phyloP scores from a whole-genome alignment of 2,329 filamentous ascomycete species.

The Dothistroma septosporum region DNA sequence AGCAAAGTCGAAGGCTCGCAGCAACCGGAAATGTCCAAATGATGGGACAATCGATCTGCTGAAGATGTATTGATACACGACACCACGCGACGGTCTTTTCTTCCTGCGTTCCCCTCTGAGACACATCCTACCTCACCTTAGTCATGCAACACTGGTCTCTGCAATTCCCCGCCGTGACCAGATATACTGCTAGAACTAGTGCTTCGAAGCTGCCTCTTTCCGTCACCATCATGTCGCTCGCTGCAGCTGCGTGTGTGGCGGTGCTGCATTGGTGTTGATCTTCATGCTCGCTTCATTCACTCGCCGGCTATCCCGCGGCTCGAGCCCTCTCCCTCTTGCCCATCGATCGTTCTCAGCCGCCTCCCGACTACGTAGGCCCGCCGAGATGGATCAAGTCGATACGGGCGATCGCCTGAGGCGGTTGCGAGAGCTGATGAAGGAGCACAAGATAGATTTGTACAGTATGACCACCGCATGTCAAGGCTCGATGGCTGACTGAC shows the following conservation, averaged over 20 bases:
- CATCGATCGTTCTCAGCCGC: slow-evolving; percentile 24
- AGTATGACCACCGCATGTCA: slow-evolving; percentile 53
- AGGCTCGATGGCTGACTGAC: slow-evolving; percentile 38
- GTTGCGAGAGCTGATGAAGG: slow-evolving; percentile 80
- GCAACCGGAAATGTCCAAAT: background rate
- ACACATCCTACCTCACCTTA: no score
- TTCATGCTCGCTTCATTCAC: slow-evolving; percentile 13
- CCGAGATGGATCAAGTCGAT: slow-evolving; percentile 71
- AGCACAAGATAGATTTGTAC: slow-evolving; percentile 85
- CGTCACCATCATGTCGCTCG: background rate
- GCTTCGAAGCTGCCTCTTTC: background rate
- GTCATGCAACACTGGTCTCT: no score
- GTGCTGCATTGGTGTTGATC: background rate
- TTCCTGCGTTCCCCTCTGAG: no score
- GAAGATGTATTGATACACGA: no score
- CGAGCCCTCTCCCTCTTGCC: background rate
- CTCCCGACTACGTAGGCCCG: slow-evolving; percentile 14
- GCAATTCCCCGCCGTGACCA: background rate
- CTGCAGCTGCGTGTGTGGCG: background rate
- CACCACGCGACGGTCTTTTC: no score
- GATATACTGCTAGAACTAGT: background rate
- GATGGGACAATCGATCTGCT: background rate
- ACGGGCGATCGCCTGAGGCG: slow-evolving; percentile 71
- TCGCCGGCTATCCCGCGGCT: slow-evolving; percentile 9
- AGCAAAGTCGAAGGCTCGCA: background rate